These are phyloP conservation scores for Globisporangium carolinianum DNA, from an alignment of 352 stramenopile species.

Conservation along the genomic window DNA sequence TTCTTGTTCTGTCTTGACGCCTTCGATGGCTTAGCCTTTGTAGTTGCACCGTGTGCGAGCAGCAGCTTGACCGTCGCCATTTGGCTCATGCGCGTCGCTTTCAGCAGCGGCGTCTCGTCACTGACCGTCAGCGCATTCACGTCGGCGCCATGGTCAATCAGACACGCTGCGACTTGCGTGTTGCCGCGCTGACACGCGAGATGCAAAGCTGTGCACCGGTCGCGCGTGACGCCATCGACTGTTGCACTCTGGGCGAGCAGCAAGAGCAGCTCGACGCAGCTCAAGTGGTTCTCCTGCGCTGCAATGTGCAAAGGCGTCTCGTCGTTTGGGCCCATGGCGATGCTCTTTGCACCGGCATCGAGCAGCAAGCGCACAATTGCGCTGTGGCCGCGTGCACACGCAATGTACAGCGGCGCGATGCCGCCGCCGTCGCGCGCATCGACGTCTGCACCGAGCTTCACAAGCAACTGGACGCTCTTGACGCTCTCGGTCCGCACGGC, in stretches of 20 bases:
- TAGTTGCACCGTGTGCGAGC: constrained; percentile 37
- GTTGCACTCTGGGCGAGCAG: constrained; percentile 40
- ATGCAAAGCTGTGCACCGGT: constrained; percentile 68
- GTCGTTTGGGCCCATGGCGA: constrained; percentile 52
- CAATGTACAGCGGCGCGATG: constrained; percentile 73
- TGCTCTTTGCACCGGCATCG: constrained; percentile 43
- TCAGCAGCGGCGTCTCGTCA: constrained; percentile 69
- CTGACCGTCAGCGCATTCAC: constrained; percentile 52
- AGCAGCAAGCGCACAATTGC: constrained; percentile 56
- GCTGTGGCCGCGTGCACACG: constrained; percentile 57
- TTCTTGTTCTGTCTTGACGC: constrained; percentile 1
- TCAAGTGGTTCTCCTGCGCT: constrained; percentile 75
- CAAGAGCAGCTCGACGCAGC: constrained; percentile 38
- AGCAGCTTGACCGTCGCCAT: constrained; percentile 72
- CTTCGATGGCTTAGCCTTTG: constrained; percentile 17
- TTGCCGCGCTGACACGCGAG: constrained; percentile 75
- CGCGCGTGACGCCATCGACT: constrained; percentile 50
- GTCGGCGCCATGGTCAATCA: constrained; percentile 64
- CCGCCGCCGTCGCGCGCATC: constrained; percentile 49
- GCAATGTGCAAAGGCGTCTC: constrained; percentile 77
- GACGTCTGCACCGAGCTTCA: constrained; percentile 58
- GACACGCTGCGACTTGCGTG: constrained; percentile 50
- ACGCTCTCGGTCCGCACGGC: constrained; percentile 44
- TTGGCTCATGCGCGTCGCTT: constrained; percentile 79
- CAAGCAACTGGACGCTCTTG: constrained; percentile 51